Evolutionary conservation across 306 rosid genomes (phyloP).

Genomic region (Chamaecrista fasciculata): DNA sequence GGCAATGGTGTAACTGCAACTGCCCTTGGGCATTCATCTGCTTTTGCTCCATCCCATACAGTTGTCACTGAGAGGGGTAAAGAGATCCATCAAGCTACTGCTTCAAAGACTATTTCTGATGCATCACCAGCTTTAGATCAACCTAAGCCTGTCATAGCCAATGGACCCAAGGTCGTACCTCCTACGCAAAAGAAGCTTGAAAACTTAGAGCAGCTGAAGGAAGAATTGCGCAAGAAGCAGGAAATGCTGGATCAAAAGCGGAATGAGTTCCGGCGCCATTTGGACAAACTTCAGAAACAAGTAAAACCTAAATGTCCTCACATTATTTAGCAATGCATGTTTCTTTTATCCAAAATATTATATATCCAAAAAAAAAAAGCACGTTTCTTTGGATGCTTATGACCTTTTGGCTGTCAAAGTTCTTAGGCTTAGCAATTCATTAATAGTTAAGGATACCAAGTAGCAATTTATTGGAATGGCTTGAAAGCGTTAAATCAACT

Average conservation of each 20-base stretch:
- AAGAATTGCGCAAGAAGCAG: slow-evolving; percentile 93
- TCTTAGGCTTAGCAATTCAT: background rate
- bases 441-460: background rate
- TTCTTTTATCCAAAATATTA: background rate
- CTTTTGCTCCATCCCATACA: slow-evolving; percentile 48
- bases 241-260: slow-evolving; percentile 94
- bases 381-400: slow-evolving; percentile 6
- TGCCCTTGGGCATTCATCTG: slow-evolving; percentile 51
- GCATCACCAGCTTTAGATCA: slow-evolving; percentile 53
- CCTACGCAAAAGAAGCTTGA: slow-evolving; percentile 80
- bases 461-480: slow-evolving; percentile 15
- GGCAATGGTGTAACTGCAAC: slow-evolving; percentile 50
- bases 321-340: slow-evolving; percentile 23
- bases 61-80: slow-evolving; percentile 50
- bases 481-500: slow-evolving; percentile 16
- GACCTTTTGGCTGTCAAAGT: slow-evolving; percentile 22
- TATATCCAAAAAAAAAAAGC: too few species aligned
- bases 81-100: slow-evolving; percentile 55
- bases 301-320: slow-evolving; percentile 42
- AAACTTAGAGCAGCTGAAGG: slow-evolving; percentile 75
- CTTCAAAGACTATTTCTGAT: slow-evolving; percentile 57
- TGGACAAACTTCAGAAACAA: slow-evolving; percentile 80
- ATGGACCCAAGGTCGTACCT: slow-evolving; percentile 66
- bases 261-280: slow-evolving; percentile 71
- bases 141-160: slow-evolving; percentile 46